Conservation (phyloP, 305 asterid species). For the Nicotiana rustica region DNA sequence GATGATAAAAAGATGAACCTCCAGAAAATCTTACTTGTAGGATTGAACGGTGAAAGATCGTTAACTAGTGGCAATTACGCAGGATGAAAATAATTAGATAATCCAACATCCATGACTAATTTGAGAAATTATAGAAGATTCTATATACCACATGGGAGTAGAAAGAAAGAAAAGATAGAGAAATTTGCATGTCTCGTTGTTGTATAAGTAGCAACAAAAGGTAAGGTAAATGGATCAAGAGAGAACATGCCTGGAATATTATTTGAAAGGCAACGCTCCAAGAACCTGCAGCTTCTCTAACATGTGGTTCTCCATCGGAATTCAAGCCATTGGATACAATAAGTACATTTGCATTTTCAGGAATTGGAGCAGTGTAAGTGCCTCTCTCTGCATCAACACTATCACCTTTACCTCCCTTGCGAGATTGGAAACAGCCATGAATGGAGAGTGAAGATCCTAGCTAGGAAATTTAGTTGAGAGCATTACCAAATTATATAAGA, state of each 20-base stretch:
- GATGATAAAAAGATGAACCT: no score
- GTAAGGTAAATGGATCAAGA: constrained; percentile 4
- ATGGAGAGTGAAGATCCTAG: constrained; percentile 66
- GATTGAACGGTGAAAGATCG: not conserved
- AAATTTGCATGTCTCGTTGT: constrained; percentile 5
- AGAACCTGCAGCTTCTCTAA: constrained; percentile 54
- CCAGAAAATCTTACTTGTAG: not conserved
- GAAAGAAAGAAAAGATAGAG: not conserved
- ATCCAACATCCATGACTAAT: not conserved
- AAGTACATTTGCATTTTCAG: constrained; percentile 45
- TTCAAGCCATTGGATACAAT: constrained; percentile 44
- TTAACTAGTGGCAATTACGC: not conserved
- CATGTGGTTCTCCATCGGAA: constrained; percentile 45
- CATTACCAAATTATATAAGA: constrained; percentile 29
- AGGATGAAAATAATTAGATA: constrained; percentile 7
- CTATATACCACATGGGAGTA: constrained; percentile 2
- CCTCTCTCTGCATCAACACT: constrained; percentile 52
- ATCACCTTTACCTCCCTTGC: constrained; percentile 42
- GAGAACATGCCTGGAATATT: constrained; percentile 68
- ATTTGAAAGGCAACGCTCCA: constrained; percentile 72
- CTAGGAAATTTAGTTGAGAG: constrained; percentile 51
- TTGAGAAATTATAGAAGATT: constrained; percentile 20
- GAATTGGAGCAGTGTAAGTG: constrained; percentile 48
- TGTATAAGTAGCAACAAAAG: not conserved
- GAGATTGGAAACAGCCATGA: constrained; percentile 53